Conservation (phyloP, 1,139 yeast genomes). For the Wickerhamiella pararugosa region DNA sequence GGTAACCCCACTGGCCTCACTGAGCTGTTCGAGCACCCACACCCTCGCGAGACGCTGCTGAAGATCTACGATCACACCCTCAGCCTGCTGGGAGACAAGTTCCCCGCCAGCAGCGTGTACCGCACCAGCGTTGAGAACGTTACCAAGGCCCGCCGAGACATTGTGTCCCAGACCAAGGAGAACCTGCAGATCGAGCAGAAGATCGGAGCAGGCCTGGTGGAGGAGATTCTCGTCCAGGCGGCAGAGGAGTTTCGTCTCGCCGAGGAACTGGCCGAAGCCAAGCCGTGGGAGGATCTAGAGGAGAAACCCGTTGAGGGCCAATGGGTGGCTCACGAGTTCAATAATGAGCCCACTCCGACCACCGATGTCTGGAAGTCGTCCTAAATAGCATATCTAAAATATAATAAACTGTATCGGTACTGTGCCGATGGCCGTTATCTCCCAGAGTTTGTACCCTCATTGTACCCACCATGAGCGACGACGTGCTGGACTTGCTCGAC, state of each 20-base stretch:
- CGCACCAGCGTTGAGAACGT: slow-evolving; percentile 61
- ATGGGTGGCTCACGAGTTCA: slow-evolving; percentile 22
- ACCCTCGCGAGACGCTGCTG: slow-evolving; percentile 68
- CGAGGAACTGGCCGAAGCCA: slow-evolving; percentile 50
- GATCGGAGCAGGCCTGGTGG: slow-evolving; percentile 74
- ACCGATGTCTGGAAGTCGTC: too few relatives aligned
- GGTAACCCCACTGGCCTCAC: slow-evolving; percentile 68
- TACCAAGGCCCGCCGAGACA: slow-evolving; percentile 51
- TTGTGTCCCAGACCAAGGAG: slow-evolving; percentile 52
- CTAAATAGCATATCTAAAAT: too few relatives aligned
- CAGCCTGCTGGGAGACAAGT: slow-evolving; percentile 38
- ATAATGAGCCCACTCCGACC: slow-evolving; percentile 7
- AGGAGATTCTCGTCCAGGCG: slow-evolving; percentile 72
- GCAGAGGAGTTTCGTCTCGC: slow-evolving; percentile 64
- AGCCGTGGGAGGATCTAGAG: slow-evolving; percentile 36
- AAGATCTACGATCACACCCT: slow-evolving; percentile 61
- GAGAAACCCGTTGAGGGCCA: slow-evolving; percentile 29
- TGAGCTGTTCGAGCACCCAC: slow-evolving; percentile 65
- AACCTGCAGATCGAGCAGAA: slow-evolving; percentile 53
- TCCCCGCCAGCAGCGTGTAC: slow-evolving; percentile 61
- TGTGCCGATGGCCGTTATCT: not conserved
- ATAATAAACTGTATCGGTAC: too few relatives aligned
- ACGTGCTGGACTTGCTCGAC: slow-evolving; percentile 78
- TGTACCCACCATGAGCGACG: slow-evolving; percentile 31
- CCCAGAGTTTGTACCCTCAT: not conserved